phyloP scores from a whole-genome alignment of 768 basidiomycete species.

The Austroboletus festivus region DNA sequence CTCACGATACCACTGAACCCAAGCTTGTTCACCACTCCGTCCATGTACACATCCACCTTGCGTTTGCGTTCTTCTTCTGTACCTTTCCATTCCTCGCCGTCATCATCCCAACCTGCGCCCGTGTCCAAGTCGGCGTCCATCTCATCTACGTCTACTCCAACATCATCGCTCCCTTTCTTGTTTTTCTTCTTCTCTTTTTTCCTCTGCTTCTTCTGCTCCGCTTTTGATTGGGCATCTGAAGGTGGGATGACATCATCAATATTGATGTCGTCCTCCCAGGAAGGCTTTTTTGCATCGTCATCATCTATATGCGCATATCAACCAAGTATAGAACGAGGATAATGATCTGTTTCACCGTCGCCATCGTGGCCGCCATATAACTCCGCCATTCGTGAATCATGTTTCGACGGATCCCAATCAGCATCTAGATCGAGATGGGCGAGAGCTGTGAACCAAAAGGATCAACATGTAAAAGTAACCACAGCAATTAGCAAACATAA shows the following conservation, averaged over 20 bases:
- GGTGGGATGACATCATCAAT: slow-evolving; percentile 58
- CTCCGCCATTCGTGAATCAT: slow-evolving; percentile 78
- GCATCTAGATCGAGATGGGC: slow-evolving; percentile 80
- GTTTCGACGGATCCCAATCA: slow-evolving; percentile 86
- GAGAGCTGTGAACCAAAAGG: slow-evolving; percentile 42
- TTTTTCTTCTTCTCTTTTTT: slow-evolving; percentile 51
- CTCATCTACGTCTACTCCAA: slow-evolving; percentile 45
- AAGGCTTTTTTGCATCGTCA: slow-evolving; percentile 63
- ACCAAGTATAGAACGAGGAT: background rate
- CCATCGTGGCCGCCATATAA: slow-evolving; percentile 59
- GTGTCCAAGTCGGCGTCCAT: slow-evolving; percentile 60
- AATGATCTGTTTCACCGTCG: slow-evolving; percentile 24
- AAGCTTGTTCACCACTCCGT: slow-evolving; percentile 74
- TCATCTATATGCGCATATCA: slow-evolving; percentile 23
- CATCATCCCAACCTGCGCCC: slow-evolving; percentile 32
- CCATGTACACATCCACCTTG: slow-evolving; percentile 84
- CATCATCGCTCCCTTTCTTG: slow-evolving; percentile 38
- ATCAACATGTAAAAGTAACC: background rate
- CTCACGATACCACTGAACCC: slow-evolving; percentile 95
- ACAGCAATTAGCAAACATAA: background rate
- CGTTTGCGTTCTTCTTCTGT: slow-evolving; percentile 89
- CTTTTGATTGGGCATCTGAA: slow-evolving; percentile 26
- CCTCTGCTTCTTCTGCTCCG: slow-evolving; percentile 32
- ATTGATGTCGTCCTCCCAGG: slow-evolving; percentile 90
- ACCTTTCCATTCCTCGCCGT: slow-evolving; percentile 75